Percentiles rank a stretch among this genome's conserved stretches.
phyloP scores from a whole-genome alignment of 306 rosid genomes.

The Fragaria iinumae region DNA sequence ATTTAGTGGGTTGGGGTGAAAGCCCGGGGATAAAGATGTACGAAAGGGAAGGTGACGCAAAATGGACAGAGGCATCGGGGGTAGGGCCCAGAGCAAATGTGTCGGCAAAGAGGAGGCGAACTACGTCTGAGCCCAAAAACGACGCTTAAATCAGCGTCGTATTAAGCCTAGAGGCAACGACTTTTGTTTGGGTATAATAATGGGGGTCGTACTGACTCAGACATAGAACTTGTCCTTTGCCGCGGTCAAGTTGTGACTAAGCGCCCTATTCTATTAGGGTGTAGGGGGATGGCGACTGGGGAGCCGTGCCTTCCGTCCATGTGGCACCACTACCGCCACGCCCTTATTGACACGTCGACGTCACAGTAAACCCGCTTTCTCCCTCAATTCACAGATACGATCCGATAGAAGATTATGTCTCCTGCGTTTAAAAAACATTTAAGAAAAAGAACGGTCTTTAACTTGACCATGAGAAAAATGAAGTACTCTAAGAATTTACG shows the following conservation, averaged over 20 bases:
- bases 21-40: constrained; percentile 1
- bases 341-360: constrained; percentile 46
- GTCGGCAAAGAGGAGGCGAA: constrained; percentile 61
- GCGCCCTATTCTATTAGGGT: not conserved
- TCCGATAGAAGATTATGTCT: not conserved
- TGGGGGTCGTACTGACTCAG: too few relatives aligned
- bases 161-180: not conserved
- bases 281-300: not conserved
- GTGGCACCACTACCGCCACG: constrained; percentile 33
- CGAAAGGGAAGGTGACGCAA: not conserved
- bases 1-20: not conserved
- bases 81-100: constrained; percentile 34
- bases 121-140: not conserved
- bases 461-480: too few relatives aligned
- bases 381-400: not conserved
- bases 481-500: too few relatives aligned
- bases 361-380: constrained; percentile 12
- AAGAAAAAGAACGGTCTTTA: too few relatives aligned
- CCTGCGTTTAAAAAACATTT: too few relatives aligned
- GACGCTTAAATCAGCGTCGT: not conserved
- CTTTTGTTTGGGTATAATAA: not conserved
- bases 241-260: not conserved
- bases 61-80: constrained; percentile 12
- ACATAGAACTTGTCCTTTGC: not conserved
- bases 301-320: constrained; percentile 23